Percentiles rank a stretch among this genome's conserved stretches.
Evolutionary conservation across 805 yeast species (phyloP).

Genomic region (Lipomyces yamanashiensis): DNA sequence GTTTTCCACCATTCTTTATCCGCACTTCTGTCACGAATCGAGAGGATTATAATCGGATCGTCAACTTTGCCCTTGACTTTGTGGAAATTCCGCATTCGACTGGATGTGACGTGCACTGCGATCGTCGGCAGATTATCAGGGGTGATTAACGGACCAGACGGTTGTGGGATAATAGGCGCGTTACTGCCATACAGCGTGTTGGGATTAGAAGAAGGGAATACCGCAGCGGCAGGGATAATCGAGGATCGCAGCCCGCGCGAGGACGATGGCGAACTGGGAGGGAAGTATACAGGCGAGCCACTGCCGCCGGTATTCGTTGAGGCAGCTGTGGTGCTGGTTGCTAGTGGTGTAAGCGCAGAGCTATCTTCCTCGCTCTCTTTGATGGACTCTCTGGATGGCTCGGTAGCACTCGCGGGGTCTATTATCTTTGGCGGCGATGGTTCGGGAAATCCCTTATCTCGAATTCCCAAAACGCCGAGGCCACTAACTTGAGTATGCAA

Average conservation of each 20-base stretch:
- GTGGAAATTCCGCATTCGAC: conserved; percentile 42
- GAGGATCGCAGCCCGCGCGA: conserved; percentile 13
- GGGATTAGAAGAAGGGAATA: conserved; percentile 11
- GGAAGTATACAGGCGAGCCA: conserved; percentile 24
- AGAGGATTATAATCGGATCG: conserved; percentile 65
- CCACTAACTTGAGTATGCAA: conserved; percentile 2
- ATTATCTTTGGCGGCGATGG: not conserved
- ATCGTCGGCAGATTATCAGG: conserved; percentile 42
- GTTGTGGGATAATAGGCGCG: conserved; percentile 17
- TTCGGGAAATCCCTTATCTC: conserved; percentile 5
- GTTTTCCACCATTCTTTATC: conserved; percentile 76
- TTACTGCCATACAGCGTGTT: conserved; percentile 19
- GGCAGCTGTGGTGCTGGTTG: not conserved
- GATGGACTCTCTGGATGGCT: not conserved
- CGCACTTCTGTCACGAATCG: conserved; percentile 64
- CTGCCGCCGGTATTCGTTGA: not conserved
- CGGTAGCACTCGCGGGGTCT: too few relatives aligned
- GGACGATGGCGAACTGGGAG: conserved; percentile 23
- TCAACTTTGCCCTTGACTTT: conserved; percentile 48
- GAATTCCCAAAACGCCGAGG: conserved; percentile 21
- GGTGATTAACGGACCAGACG: conserved; percentile 32
- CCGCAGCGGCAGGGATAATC: conserved; percentile 18
- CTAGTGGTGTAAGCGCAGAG: not conserved
- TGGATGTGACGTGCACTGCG: conserved; percentile 40
- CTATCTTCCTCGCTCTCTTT: not conserved